phyloP scores from a whole-genome alignment of 148 eudicot species.

The Persicaria tinctoria region DNA sequence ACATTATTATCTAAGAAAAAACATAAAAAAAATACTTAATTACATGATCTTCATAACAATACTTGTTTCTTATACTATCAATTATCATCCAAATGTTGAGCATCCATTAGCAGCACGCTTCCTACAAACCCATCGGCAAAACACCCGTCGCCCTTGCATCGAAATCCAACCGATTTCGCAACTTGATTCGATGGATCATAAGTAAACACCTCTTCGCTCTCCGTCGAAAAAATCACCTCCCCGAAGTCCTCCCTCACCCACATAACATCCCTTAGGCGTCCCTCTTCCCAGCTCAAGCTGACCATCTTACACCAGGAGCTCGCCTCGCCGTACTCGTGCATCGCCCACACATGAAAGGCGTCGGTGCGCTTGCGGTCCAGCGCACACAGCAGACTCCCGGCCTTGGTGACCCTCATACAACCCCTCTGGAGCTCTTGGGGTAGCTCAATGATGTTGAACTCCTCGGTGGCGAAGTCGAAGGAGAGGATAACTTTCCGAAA shows the following conservation, averaged over 20 bases:
- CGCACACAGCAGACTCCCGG: background rate
- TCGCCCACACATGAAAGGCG: constrained; percentile 2
- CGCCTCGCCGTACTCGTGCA: background rate
- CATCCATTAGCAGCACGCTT: constrained; percentile 4
- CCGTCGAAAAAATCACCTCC: background rate
- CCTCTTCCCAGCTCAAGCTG: background rate
- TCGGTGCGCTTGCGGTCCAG: background rate
- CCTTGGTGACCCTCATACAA: background rate
- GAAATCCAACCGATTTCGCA: background rate
- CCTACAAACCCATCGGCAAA: background rate
- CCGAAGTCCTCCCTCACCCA: constrained; percentile 2
- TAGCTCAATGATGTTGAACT: background rate
- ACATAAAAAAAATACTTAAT: too few species aligned
- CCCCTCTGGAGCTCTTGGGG: background rate
- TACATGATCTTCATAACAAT: too few species aligned
- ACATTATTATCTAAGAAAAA: too few species aligned
- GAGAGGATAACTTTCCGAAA: background rate
- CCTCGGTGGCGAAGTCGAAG: background rate
- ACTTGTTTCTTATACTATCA: too few species aligned
- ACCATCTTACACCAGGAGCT: constrained; percentile 2
- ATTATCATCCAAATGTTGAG: too few species aligned
- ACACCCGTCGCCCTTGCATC: background rate
- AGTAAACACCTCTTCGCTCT: background rate
- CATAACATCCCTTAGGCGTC: background rate
- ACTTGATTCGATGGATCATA: background rate